phyloP scores from a whole-genome alignment of 345 rosid genomes.

The Linum usitatissimum region DNA sequence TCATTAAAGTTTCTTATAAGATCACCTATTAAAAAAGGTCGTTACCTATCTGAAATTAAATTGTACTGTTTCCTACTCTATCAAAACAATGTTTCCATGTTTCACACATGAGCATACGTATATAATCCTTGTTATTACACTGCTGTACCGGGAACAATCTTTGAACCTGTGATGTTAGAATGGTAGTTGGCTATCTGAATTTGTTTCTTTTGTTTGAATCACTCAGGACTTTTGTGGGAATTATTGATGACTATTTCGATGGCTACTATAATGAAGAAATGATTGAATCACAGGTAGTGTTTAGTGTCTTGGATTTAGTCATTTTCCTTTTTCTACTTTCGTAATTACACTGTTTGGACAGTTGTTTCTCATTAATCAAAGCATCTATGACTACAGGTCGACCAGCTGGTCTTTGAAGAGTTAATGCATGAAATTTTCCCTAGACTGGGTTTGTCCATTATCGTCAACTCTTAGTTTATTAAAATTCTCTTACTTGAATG shows the following conservation, averaged over 20 bases:
- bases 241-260: conserved; percentile 83
- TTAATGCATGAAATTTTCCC: conserved; percentile 90
- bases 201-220: conserved; percentile 13
- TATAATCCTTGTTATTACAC: background rate
- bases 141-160: no score
- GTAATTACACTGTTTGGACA: conserved; percentile 5
- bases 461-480: conserved; percentile 7
- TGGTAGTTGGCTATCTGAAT: conserved; percentile 10
- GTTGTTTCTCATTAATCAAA: background rate
- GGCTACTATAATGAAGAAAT: conserved; percentile 90
- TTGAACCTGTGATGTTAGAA: no score
- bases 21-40: background rate
- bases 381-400: conserved; percentile 46
- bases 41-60: background rate
- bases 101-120: background rate
- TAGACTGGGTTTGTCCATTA: conserved; percentile 69
- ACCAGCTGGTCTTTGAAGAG: conserved; percentile 95
- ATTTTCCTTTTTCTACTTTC: background rate
- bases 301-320: conserved; percentile 12
- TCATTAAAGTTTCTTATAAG: background rate
- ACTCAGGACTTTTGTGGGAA: conserved; percentile 81
- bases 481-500: conserved; percentile 12
- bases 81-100: background rate
- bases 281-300: conserved; percentile 83
- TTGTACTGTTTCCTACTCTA: background rate